Base-by-base conservation (phyloP, 805 yeast species). In the Peterozyma toletana region DNA sequence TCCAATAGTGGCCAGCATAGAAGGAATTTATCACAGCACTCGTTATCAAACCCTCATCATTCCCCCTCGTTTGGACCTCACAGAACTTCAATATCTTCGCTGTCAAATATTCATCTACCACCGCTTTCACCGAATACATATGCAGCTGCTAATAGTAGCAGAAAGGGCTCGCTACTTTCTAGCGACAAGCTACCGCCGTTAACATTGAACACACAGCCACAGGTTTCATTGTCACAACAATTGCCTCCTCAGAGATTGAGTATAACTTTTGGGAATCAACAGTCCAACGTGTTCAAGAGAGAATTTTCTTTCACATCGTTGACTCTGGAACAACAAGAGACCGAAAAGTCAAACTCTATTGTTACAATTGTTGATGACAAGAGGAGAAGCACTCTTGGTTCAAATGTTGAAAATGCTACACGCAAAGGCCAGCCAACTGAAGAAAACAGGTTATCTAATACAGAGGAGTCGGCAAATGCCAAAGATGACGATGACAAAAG, bases 221-320 rank as follows among this genome's bases (percentile, higher is more conserved):
- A 11, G 9, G 5, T 31, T 13, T 31, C 34, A 31, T 14, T 31
- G 13, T 11, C 14, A 9, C 34, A 31, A 31, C 15, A 14, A 5
- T 14, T 14, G 15, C 34, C 34, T 31, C 34, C 34, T 13, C 34
- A 31, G 15, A 31, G 15, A 13, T 31, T 14, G 34, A 31, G 34
- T 31, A 31, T 31, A 5, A 21, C 27, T 21, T 21, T 21, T 21
- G 27, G 27, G 27, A 21, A 21, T 21, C 27, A 21, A 21, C 27
- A 21, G 27, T 21, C 27, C 18, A 40, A 21, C 35, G 37, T 48
- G 10, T 48, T 48, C 47, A 48, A 48, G 37, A 40, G 47, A 38
- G 51, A 48, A 41, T 48, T 48, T 21, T 44, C 51, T 14, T 46
- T 48, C 30, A 33, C 40, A 42, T 30, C 40, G 16, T 11, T 35